phyloP scores from a whole-genome alignment of 2,329 filamentous ascomycete genomes.

The Trichoderma sp. region DNA sequence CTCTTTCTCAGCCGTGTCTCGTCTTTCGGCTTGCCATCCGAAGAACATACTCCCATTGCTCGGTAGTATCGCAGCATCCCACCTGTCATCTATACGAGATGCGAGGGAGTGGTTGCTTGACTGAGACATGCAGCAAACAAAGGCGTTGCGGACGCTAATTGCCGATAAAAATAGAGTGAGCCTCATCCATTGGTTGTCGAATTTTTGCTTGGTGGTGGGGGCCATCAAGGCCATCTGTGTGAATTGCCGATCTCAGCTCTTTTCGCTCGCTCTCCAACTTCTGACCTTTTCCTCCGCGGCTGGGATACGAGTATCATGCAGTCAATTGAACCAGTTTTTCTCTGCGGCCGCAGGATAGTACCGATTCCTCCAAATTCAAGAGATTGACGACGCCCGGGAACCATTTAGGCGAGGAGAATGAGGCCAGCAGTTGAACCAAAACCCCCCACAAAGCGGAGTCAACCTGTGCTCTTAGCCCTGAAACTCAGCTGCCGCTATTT shows the following conservation, averaged over 20 bases:
- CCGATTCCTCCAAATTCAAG: background rate
- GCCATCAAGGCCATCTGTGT: background rate
- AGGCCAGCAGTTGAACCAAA: background rate
- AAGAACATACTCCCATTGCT: background rate
- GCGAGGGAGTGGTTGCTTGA: background rate
- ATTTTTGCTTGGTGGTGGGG: background rate
- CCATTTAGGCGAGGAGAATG: background rate
- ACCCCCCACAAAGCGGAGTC: slow-evolving; percentile 3
- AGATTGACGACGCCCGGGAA: background rate
- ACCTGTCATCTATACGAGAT: slow-evolving; percentile 1
- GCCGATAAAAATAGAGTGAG: slow-evolving; percentile 3
- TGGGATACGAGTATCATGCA: background rate
- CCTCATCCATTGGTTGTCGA: slow-evolving; percentile 5
- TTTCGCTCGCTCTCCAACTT: background rate
- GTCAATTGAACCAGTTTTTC: background rate
- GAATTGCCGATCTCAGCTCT: background rate
- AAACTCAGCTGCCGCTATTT: background rate
- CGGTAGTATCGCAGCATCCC: background rate
- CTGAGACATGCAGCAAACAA: slow-evolving; percentile 8
- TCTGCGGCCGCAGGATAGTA: background rate
- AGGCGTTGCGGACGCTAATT: background rate
- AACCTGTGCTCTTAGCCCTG: background rate
- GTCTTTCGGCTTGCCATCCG: background rate
- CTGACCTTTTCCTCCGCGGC: background rate
- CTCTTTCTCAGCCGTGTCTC: background rate